A percentile compares a stretch with the other conserved stretches of the same genome.
Conservation (phyloP, 495 filamentous ascomycete species). For the Hypomontagnella monticulosa region DNA sequence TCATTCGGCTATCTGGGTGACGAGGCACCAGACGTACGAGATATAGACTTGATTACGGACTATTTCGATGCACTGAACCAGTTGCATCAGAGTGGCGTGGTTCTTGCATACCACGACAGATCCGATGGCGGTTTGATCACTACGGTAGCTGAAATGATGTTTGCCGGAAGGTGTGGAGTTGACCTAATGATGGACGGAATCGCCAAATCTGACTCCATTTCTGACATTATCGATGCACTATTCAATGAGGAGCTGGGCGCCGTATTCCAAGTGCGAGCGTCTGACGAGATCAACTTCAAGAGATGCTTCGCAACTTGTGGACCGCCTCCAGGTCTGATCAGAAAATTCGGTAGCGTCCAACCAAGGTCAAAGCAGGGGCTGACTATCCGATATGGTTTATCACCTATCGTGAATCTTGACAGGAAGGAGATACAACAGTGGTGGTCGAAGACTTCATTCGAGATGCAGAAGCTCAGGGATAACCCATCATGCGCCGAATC, state of each 20-base stretch:
- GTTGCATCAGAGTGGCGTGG: slow-evolving; percentile 84
- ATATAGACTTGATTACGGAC: slow-evolving; percentile 83
- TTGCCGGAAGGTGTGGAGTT: slow-evolving; percentile 91
- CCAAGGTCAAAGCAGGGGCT: slow-evolving; percentile 78
- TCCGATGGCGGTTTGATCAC: slow-evolving; percentile 95
- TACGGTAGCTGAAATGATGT: slow-evolving; percentile 96
- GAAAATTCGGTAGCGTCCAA: slow-evolving; percentile 79
- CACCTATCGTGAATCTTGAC: slow-evolving; percentile 71
- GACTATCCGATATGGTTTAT: slow-evolving; percentile 74
- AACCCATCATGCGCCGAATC: slow-evolving; percentile 87
- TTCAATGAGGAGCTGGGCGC: slow-evolving; percentile 99
- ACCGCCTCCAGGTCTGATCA: slow-evolving; percentile 80
- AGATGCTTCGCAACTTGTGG: slow-evolving; percentile 93
- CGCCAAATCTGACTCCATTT: slow-evolving; percentile 61
- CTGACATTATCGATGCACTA: slow-evolving; percentile 75
- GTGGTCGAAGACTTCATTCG: slow-evolving; percentile 88
- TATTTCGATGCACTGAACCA: slow-evolving; percentile 91
- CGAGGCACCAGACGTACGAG: slow-evolving; percentile 84
- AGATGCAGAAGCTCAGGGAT: slow-evolving; percentile 91
- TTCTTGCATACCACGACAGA: slow-evolving; percentile 93
- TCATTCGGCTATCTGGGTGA: slow-evolving; percentile 88
- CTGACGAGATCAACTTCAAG: slow-evolving; percentile 84
- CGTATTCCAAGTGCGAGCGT: slow-evolving; percentile 91
- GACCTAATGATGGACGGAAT: slow-evolving; percentile 85
- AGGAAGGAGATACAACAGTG: slow-evolving; percentile 83